phyloP scores from a whole-genome alignment of 192 early-diverging fungal species.

The Gamsiella multidivaricata region DNA sequence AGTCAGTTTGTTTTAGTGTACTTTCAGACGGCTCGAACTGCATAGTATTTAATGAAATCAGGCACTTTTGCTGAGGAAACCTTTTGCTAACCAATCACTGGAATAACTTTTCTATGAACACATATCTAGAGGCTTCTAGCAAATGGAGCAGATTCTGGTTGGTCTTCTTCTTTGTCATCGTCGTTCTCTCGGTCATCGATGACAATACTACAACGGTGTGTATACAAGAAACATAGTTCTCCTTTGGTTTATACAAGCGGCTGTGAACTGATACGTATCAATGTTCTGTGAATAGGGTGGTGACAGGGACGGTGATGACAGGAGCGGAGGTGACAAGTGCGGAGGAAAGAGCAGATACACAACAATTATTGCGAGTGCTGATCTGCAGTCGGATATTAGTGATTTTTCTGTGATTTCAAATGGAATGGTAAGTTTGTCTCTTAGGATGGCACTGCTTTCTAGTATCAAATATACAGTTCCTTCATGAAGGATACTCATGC shows the following conservation, averaged over 20 bases:
- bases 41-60: no score
- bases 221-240: not conserved
- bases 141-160: conserved; percentile 27
- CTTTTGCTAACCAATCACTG: no score
- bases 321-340: not conserved
- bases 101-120: not conserved
- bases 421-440: conserved; percentile 9
- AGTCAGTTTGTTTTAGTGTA: no score
- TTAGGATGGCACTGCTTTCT: no score
- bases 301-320: no score
- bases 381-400: not conserved
- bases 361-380: not conserved
- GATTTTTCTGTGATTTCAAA: not conserved
- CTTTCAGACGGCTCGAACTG: no score
- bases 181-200: conserved; percentile 4
- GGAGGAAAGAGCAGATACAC: not conserved
- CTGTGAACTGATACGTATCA: not conserved
- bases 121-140: not conserved
- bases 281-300: not conserved
- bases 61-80: no score
- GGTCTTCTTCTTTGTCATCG: conserved; percentile 3
- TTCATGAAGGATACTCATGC: no score
- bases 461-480: no score
- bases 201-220: not conserved
- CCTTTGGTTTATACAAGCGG: no score